A percentile compares a stretch with the other conserved stretches of the same genome.
Evolutionary conservation across 108 stramenopile genomes (phyloP).

Genomic region (Mayamaea pseudoterrestris): DNA sequence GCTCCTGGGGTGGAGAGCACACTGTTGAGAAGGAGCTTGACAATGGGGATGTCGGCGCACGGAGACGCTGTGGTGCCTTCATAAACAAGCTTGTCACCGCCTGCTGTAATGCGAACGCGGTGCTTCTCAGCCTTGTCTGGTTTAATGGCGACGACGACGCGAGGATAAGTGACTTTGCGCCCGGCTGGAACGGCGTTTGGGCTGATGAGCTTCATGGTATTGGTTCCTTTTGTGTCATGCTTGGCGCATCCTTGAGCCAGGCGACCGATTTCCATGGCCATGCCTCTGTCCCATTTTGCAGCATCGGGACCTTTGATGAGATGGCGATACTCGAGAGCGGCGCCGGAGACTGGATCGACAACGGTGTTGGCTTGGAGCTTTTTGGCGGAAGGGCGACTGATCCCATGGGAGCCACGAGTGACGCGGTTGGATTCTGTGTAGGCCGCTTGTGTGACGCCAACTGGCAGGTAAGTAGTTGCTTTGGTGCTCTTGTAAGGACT

Average conservation of each 20-base stretch:
- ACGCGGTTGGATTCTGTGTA: too few species aligned
- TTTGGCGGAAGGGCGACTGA: too few species aligned
- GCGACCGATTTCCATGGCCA: slow-evolving; percentile 10
- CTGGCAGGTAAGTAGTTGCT: too few species aligned
- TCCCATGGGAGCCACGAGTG: too few species aligned
- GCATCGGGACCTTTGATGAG: slow-evolving; percentile 4
- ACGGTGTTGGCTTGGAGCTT: too few species aligned
- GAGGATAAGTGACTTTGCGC: not conserved
- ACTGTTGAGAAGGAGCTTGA: slow-evolving; percentile 36
- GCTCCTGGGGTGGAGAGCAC: slow-evolving; percentile 20
- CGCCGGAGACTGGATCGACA: slow-evolving; percentile 15
- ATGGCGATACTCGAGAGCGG: slow-evolving; percentile 13
- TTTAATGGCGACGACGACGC: slow-evolving; percentile 13
- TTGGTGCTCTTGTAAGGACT: too few species aligned
- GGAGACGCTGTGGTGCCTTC: slow-evolving; percentile 7
- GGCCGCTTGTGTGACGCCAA: too few species aligned
- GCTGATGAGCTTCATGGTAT: slow-evolving; percentile 11
- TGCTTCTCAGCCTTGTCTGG: slow-evolving; percentile 19
- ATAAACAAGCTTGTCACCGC: slow-evolving; percentile 20
- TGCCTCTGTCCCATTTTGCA: slow-evolving; percentile 4
- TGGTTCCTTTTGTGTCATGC: slow-evolving; percentile 8
- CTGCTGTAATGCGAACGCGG: slow-evolving; percentile 18
- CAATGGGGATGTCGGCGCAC: slow-evolving; percentile 17
- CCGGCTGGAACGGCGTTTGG: not conserved
- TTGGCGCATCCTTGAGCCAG: slow-evolving; percentile 12